phyloP scores from a whole-genome alignment of 305 asterid species.

The Solanum hybrid region DNA sequence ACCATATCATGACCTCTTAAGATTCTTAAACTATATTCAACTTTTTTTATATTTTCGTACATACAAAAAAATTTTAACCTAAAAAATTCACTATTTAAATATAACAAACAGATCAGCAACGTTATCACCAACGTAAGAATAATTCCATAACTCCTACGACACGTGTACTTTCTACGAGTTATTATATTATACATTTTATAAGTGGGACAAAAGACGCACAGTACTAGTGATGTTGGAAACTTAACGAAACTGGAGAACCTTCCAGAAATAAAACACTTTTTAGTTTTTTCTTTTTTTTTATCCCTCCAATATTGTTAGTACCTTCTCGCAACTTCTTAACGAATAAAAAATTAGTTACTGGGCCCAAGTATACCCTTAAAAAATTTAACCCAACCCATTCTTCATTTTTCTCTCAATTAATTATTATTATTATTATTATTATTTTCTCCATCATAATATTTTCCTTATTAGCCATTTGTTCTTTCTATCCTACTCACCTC shows the following conservation, averaged over 20 bases:
- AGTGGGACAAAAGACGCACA: background rate
- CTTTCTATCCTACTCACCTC: background rate
- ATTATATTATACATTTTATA: background rate
- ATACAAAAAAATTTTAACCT: background rate
- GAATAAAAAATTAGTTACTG: background rate
- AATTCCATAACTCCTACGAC: background rate
- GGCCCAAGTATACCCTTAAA: background rate
- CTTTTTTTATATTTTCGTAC: background rate
- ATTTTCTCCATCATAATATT: background rate
- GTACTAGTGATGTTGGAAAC: background rate
- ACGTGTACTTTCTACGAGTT: background rate
- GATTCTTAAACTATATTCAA: background rate
- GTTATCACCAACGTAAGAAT: background rate
- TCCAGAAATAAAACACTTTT: background rate
- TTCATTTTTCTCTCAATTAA: background rate
- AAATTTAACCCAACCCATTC: background rate
- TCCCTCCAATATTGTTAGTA: background rate
- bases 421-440: background rate
- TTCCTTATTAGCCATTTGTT: background rate
- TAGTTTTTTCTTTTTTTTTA: background rate
- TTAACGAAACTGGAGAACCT: background rate
- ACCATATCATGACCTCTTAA: background rate
- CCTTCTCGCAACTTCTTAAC: constrained; percentile 18
- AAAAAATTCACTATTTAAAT: background rate
- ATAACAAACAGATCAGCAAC: background rate